Evolutionary conservation across 139 green algal genomes (phyloP).

Genomic region (Coelastrella sp.): DNA sequence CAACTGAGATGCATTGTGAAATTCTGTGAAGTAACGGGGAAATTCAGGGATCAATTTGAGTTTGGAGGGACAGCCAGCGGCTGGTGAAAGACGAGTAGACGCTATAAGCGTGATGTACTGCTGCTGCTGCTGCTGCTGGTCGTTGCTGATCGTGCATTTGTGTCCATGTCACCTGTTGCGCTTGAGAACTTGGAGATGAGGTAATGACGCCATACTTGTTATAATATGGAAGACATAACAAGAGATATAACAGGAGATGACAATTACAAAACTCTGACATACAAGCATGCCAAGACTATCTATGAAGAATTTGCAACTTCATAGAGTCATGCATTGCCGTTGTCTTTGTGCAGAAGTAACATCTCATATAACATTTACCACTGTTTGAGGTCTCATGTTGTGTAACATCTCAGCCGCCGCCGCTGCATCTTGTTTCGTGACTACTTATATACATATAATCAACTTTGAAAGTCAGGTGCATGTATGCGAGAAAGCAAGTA

Average conservation of each 20-base stretch:
- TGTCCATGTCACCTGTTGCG: conserved; percentile 2
- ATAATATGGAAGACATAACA: conserved; percentile 57
- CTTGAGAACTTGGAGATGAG: conserved; percentile 17
- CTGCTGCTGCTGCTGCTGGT: conserved; percentile 6
- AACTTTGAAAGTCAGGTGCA: too few species aligned
- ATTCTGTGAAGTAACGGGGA: conserved; percentile 83
- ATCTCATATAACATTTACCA: conserved; percentile 59
- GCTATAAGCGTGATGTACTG: conserved; percentile 73
- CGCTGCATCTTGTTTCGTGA: conserved; percentile 65
- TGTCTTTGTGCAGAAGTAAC: neutral
- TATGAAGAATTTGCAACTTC: neutral
- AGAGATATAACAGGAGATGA: neutral
- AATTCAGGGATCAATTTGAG: conserved; percentile 72
- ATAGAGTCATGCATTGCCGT: neutral
- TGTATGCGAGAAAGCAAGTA: too few species aligned
- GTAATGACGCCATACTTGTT: conserved; percentile 57
- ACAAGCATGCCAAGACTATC: neutral
- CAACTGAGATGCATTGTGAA: conserved; percentile 54
- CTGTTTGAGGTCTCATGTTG: conserved; percentile 72
- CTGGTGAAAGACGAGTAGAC: conserved; percentile 68
- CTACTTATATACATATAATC: conserved; percentile 77
- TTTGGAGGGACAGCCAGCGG: conserved; percentile 26
- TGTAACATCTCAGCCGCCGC: conserved; percentile 74
- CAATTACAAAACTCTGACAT: neutral
- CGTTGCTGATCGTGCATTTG: neutral